Conservation (phyloP, 208 protist species). For the Trypanosoma avium region DNA sequence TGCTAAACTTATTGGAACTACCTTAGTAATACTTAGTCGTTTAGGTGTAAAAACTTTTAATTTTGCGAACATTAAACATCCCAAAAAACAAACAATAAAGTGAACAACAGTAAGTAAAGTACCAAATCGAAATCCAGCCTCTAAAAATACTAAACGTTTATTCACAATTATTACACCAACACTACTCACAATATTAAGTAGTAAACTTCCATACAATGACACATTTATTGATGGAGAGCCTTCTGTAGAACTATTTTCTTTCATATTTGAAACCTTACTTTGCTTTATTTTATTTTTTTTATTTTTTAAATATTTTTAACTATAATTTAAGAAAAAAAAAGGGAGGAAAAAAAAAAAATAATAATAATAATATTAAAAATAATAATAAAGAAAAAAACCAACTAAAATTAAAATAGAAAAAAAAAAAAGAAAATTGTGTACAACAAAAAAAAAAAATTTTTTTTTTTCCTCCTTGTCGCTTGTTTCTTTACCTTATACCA, state of each 20-base stretch:
- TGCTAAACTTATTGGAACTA: slow-evolving; percentile 65
- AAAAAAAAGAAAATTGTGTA: neutral
- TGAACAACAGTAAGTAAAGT: slow-evolving; percentile 73
- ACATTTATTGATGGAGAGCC: neutral
- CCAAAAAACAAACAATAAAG: slow-evolving; percentile 64
- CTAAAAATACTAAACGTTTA: slow-evolving; percentile 61
- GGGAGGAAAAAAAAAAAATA: neutral
- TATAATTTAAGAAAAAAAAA: neutral
- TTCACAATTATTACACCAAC: slow-evolving; percentile 78
- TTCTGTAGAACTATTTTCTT: neutral
- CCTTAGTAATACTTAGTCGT: slow-evolving; percentile 30
- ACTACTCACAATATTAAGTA: slow-evolving; percentile 69
- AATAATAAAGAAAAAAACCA: neutral
- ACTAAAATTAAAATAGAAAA: neutral
- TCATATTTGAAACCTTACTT: neutral
- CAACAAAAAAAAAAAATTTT: neutral
- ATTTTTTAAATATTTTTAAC: neutral
- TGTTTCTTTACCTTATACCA: no score
- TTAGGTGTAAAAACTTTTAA: slow-evolving; percentile 39
- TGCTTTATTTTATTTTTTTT: neutral
- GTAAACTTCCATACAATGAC: slow-evolving; percentile 34
- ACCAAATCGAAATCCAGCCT: slow-evolving; percentile 63
- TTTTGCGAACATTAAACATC: slow-evolving; percentile 53
- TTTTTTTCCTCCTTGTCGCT: neutral
- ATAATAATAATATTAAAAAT: neutral